phyloP scores from a whole-genome alignment of 495 filamentous ascomycete species.

The Baudoinia panamericana region DNA sequence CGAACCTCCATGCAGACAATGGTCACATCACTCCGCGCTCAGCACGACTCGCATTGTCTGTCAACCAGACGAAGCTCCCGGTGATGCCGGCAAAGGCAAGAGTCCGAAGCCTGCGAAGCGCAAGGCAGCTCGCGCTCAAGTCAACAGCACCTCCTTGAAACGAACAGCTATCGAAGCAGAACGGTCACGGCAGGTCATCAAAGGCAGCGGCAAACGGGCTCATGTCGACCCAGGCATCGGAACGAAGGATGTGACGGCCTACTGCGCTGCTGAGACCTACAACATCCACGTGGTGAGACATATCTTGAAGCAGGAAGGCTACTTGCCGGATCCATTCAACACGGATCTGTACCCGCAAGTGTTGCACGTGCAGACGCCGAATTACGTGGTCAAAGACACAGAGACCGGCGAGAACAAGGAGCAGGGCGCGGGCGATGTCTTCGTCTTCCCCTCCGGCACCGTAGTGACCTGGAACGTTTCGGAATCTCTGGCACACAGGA shows the following conservation, averaged over 20 bases:
- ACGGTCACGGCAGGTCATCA: slow-evolving; percentile 26
- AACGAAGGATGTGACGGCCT: slow-evolving; percentile 51
- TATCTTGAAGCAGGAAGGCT: slow-evolving; percentile 59
- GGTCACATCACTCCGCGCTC: no score
- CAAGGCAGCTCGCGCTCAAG: slow-evolving; percentile 13
- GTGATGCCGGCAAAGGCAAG: not conserved
- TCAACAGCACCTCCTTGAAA: slow-evolving; percentile 24
- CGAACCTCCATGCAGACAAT: no score
- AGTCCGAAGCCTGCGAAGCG: slow-evolving; percentile 8
- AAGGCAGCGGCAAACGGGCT: slow-evolving; percentile 23
- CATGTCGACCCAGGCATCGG: slow-evolving; percentile 30
- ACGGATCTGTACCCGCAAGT: slow-evolving; percentile 54
- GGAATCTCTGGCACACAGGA: slow-evolving; percentile 50
- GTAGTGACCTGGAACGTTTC: slow-evolving; percentile 82
- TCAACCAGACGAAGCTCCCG: not conserved
- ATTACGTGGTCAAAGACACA: slow-evolving; percentile 40
- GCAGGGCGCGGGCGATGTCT: slow-evolving; percentile 62
- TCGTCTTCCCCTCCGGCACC: slow-evolving; percentile 96
- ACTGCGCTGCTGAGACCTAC: slow-evolving; percentile 78
- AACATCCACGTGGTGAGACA: slow-evolving; percentile 57
- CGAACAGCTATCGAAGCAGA: slow-evolving; percentile 30
- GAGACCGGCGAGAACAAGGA: slow-evolving; percentile 31
- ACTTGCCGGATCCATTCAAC: slow-evolving; percentile 45
- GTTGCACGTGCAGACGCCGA: slow-evolving; percentile 51
- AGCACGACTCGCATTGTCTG: not conserved